Conservation (phyloP, 495 filamentous ascomycete genomes). For the Barbatosphaeria neglecta region DNA sequence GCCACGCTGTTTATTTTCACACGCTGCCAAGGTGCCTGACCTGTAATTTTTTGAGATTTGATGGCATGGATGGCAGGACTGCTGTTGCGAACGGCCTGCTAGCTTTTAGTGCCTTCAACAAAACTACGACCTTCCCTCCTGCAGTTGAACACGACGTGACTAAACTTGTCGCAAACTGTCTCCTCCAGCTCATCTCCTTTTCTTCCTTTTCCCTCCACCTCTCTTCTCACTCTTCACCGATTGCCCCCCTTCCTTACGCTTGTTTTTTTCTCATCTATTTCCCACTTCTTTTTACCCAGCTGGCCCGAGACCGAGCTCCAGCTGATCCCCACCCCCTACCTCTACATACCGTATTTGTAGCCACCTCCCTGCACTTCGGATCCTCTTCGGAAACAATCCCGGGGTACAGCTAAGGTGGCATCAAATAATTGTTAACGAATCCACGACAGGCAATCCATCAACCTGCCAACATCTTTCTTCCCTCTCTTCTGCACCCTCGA, state of each 20-base stretch:
- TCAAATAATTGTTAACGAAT: too few species aligned
- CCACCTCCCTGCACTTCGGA: too few species aligned
- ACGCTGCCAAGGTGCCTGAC: too few species aligned
- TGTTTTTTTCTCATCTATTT: not conserved
- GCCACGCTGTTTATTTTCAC: not conserved
- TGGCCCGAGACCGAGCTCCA: not conserved
- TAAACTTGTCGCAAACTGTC: not conserved
- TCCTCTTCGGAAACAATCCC: not conserved
- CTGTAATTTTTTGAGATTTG: not conserved
- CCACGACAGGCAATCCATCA: too few species aligned
- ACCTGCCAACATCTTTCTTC: too few species aligned
- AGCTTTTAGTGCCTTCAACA: too few species aligned
- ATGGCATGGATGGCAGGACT: too few species aligned
- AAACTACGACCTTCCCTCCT: too few species aligned
- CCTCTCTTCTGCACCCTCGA: too few species aligned
- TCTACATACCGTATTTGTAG: not conserved
- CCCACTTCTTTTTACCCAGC: too few species aligned
- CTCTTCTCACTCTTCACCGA: not conserved
- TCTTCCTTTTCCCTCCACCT: not conserved
- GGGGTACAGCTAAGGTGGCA: not conserved
- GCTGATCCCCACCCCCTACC: not conserved
- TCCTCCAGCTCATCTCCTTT: slow-evolving; percentile 1
- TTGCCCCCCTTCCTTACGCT: slow-evolving; percentile 1
- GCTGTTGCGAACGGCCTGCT: too few species aligned
- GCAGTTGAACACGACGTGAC: not conserved